Base-by-base conservation (phyloP, 192 early-diverging fungal genomes). In the Coemansia sp. region DNA sequence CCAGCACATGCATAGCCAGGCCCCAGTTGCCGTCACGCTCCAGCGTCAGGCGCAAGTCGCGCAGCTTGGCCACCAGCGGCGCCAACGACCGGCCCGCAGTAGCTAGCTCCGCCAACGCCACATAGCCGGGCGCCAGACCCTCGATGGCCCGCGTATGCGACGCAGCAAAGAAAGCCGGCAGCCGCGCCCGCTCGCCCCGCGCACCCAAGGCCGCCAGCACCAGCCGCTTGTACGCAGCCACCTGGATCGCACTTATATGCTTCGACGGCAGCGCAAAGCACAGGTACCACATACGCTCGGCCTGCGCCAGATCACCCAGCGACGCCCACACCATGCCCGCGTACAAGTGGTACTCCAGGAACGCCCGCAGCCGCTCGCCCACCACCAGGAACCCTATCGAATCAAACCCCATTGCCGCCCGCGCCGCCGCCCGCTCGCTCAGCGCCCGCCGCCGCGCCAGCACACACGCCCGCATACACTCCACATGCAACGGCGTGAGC, bases 311-410 rank as follows among this genome's bases (percentile, higher is more conserved):
- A 9, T 33, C 47, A 2, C 53, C 57, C 14, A 54, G 25, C 5
- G 53, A 51, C 7, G 46, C 50, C n/a, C 35, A 51, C n/a, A 73
- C 63, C 69, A 73, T 73, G 27, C 69, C 63, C 10, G 49, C 63
- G 28, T 73, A 66, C 31, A 46, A 19, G 41, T 44, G 36, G 42
- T 53, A 73, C 54, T 61, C 47, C 53, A 73, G 47, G 21, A 61
- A 53, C 31, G 57, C 31, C 32, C 44, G 38, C 19, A 39, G 45
- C 14, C 58, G 53, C 12, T 14, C 20, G 18, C 27, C 39, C 7
- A 17, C 39, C 22, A 34, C 16, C 29, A 55, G 35, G 25, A 7
- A 5, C 6, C 63, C 69, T 17, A 73, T 30, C 23, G 57, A 47
- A n/a, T 55, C 58, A 16, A 61, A 54, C 37, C 30, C 33, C 18